These are phyloP conservation scores for Aspergillus unguis DNA, from an alignment of 2,329 filamentous ascomycete genomes.

Conservation along the genomic window DNA sequence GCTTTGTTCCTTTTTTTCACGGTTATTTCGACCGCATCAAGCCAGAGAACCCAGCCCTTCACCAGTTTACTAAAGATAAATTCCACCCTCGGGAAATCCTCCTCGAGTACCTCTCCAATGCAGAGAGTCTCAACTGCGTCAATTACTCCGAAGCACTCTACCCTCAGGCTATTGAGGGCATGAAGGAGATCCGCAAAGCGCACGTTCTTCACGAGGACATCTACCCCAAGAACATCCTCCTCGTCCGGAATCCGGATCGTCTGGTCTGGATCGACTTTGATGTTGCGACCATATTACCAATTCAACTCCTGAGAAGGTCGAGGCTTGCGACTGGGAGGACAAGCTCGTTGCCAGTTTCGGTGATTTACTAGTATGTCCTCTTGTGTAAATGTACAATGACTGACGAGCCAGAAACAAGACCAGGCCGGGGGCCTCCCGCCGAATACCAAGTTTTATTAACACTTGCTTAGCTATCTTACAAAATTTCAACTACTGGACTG, in stretches of 20 bases:
- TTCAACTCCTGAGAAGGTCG: too few species aligned
- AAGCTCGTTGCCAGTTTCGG: too few species aligned
- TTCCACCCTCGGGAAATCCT: conserved; percentile 22
- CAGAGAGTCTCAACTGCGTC: conserved; percentile 19
- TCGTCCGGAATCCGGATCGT: conserved; percentile 14
- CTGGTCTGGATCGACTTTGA: conserved; percentile 27
- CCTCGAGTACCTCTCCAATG: conserved; percentile 25
- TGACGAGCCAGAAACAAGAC: too few species aligned
- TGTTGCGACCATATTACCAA: conserved; percentile 17
- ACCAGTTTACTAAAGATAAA: conserved; percentile 17
- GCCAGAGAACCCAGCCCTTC: conserved; percentile 8
- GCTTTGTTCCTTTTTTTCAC: conserved; percentile 16
- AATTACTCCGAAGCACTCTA: conserved; percentile 20
- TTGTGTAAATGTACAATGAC: too few species aligned
- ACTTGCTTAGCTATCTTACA: too few species aligned
- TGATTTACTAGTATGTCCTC: too few species aligned
- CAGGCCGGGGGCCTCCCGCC: too few species aligned
- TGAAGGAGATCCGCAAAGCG: conserved; percentile 23
- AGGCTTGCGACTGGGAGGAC: neutral
- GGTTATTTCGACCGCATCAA: conserved; percentile 14
- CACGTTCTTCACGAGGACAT: conserved; percentile 23
- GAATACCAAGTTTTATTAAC: too few species aligned
- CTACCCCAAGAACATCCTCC: conserved; percentile 26
- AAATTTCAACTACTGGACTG: too few species aligned
- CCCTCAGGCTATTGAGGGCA: conserved; percentile 17